A percentile compares a stretch with the other conserved stretches of the same genome.
phyloP scores from a whole-genome alignment of 2,329 filamentous ascomycete species.

The Raffaelea ambrosiae region DNA sequence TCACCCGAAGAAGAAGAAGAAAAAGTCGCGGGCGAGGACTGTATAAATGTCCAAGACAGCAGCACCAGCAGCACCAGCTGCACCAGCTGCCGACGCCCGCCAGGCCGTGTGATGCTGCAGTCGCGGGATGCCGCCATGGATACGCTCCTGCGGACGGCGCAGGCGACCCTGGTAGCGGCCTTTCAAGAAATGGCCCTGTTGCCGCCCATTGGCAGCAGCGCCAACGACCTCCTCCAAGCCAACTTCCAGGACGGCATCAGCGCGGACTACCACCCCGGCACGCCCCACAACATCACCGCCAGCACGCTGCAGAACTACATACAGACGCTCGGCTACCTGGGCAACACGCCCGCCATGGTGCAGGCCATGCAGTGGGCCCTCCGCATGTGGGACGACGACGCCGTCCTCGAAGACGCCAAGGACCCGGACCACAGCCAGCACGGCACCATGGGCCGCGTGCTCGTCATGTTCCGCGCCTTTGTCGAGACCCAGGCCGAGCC shows the following conservation, averaged over 20 bases:
- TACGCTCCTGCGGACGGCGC: constrained; percentile 8
- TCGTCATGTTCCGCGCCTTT: constrained; percentile 35
- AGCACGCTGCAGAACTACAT: constrained; percentile 51
- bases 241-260: neutral
- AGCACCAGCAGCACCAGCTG: neutral
- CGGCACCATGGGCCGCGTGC: constrained; percentile 18
- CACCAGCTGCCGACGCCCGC: neutral
- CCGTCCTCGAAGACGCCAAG: constrained; percentile 26
- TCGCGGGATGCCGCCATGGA: too few species aligned
- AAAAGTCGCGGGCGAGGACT: too few species aligned
- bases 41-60: too few species aligned
- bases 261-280: constrained; percentile 1
- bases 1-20: too few species aligned
- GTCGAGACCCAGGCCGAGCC: constrained; percentile 31
- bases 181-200: constrained; percentile 19
- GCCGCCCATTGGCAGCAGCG: neutral
- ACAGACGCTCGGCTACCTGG: constrained; percentile 51
- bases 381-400: constrained; percentile 29
- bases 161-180: constrained; percentile 8
- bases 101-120: neutral
- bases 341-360: constrained; percentile 50
- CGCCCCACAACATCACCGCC: constrained; percentile 35
- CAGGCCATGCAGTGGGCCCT: constrained; percentile 52
- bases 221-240: neutral
- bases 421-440: constrained; percentile 25